Base-by-base conservation (phyloP, 129 eudicot genomes). In the Ambrosia trifida region DNA sequence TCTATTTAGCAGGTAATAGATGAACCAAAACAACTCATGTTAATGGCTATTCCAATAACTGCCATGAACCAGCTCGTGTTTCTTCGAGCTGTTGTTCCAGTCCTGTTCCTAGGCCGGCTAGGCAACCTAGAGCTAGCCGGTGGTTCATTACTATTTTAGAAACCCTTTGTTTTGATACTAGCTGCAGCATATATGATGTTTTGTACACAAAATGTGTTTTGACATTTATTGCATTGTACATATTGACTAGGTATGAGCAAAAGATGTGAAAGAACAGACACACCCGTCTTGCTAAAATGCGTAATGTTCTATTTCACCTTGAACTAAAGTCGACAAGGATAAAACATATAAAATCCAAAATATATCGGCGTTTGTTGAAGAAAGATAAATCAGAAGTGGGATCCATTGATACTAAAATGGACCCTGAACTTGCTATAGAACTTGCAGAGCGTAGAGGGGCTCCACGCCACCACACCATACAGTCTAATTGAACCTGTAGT, bases 111-210 rank as follows among this genome's bases (percentile, higher is more conserved):
- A 6, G 98, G 98, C 7, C 38, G 96, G 65, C 89, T 94, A 33
- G 98, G 98, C 0, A 87, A 93, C 64, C 80, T 94, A 3, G 95
- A 94, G 82, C 74, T 94, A 6, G 98, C 98, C 72, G 98, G 98
- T 4, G 98, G 98, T 19, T 87, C 98, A 2, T 83, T 94, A 20
- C 87, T 93, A 17, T 80, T 94, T 24, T 24, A 24, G 28, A 24
- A 24, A 24, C 28, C 0, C 32, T 64, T 64, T 51, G 28, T 16
- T 49, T 51, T 5, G 58, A 5, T 51, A 5, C 17, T 16, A 16
- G 17, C 58, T 51, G 58, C 19, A 51, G 11, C 7, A 24, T 24
- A 51, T 38, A 38, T 31, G 61, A 19, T 33, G 20, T 33, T 20
- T 38, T 20, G 51, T 20, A 5, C 28, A 45, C 36, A 4, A 54